A percentile compares a stretch with the other conserved stretches of the same genome.
These are phyloP conservation scores for Penicillium vulpinum DNA, from an alignment of 2,329 filamentous ascomycete species.

Conservation along the genomic window DNA sequence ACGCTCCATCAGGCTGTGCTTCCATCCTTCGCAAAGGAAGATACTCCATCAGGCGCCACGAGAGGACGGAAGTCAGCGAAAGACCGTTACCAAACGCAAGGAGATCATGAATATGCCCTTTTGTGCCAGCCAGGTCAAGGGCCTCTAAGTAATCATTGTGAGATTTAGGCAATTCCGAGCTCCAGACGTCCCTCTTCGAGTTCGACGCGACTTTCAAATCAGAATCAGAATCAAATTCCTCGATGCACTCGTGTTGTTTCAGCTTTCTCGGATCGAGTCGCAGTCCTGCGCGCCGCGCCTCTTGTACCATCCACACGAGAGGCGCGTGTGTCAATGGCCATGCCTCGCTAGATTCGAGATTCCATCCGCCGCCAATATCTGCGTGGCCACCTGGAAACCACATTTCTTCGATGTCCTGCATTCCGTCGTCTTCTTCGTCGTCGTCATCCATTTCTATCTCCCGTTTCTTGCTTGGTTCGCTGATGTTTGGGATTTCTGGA, in stretches of 20 bases:
- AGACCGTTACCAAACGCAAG: conserved; percentile 62
- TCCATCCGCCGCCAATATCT: conserved; percentile 75
- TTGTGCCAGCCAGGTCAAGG: background rate
- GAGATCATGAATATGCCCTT: conserved; percentile 63
- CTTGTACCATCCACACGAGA: conserved; percentile 67
- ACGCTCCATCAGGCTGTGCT: conserved; percentile 53
- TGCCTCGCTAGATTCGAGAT: conserved; percentile 51
- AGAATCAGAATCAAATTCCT: conserved; percentile 28
- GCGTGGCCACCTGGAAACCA: conserved; percentile 71
- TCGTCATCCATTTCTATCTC: background rate
- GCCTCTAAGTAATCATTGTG: background rate
- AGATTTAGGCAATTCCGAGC: background rate
- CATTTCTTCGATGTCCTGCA: conserved; percentile 72
- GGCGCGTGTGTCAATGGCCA: conserved; percentile 64
- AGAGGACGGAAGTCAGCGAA: conserved; percentile 52
- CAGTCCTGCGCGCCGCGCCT: conserved; percentile 64
- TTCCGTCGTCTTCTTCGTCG: background rate
- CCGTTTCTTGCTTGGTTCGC: background rate
- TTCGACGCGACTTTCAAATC: conserved; percentile 18
- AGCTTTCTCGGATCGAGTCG: conserved; percentile 55
- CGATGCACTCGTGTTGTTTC: conserved; percentile 21
- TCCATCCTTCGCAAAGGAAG: conserved; percentile 75
- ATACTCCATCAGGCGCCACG: conserved; percentile 74
- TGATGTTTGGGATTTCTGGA: conserved; percentile 1
- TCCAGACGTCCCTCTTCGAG: conserved; percentile 16